Conservation (phyloP, 106 monocot species). For the Dioscorea dumetorum region DNA sequence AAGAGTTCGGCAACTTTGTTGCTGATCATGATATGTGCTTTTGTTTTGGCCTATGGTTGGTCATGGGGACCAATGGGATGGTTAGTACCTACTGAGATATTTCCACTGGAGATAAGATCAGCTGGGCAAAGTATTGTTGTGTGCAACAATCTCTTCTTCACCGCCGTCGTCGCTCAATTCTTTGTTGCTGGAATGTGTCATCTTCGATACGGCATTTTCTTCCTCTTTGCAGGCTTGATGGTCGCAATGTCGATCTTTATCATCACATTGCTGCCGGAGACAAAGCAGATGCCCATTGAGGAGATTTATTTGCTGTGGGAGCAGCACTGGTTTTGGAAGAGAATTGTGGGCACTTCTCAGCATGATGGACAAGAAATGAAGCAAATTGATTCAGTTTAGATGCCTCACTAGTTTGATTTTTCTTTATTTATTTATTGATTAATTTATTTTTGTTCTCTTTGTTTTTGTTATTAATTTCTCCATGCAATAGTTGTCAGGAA, state of each 20-base stretch:
- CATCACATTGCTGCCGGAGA: constrained; percentile 40
- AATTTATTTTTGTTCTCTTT: too few relatives aligned
- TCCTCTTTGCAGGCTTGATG: constrained; percentile 30
- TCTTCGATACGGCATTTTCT: constrained; percentile 28
- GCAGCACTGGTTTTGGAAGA: constrained; percentile 44
- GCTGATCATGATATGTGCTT: constrained; percentile 6
- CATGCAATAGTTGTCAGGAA: too few relatives aligned
- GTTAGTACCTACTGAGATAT: constrained; percentile 30
- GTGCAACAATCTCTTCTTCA: constrained; percentile 46
- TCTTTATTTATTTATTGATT: too few relatives aligned
- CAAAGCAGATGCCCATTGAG: constrained; percentile 35
- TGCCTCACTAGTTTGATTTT: too few relatives aligned
- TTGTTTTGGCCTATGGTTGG: constrained; percentile 34
- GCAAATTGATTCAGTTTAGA: too few relatives aligned
- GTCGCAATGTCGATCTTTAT: constrained; percentile 34
- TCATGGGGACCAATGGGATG: constrained; percentile 37
- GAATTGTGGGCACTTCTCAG: constrained; percentile 8
- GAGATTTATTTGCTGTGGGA: constrained; percentile 28
- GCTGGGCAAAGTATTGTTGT: constrained; percentile 50
- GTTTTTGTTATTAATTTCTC: too few relatives aligned
- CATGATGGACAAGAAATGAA: too few relatives aligned
- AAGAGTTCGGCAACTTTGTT: constrained; percentile 18
- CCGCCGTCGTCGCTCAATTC: constrained; percentile 37
- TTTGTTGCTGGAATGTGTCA: constrained; percentile 38
- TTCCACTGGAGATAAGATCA: constrained; percentile 39